Base-by-base conservation (phyloP, 306 rosid species). In the Prunus mongolica region DNA sequence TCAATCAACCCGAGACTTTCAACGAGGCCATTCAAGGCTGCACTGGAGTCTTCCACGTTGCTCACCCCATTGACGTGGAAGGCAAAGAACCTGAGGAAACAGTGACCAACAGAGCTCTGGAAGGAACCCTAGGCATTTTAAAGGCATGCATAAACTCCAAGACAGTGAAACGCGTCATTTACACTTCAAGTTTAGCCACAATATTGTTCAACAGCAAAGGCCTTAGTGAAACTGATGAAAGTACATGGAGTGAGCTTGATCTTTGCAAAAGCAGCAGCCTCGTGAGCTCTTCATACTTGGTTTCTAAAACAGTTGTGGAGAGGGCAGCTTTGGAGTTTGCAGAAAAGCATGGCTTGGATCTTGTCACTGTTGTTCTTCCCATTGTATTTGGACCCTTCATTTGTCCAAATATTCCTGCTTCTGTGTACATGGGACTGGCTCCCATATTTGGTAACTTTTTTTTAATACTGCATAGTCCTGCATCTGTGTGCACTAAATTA, bases 261-360 rank as follows among this genome's bases (percentile, higher is more conserved):
- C 8, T 44, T 20, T 79, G 80, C 19, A 83, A 66, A 78, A n/a
- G 47, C 45, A 44, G 3, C 32, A 72, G 79, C 66, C 45, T 12
- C 10, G 60, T 34, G 5, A 81, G 78, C 75, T 76, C 79, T 76
- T 73, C 87, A 2, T 89, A 91, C 50, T 41, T 78, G 1, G 49
- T 82, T 67, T 89, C 96, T 13, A 91, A 89, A 82, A 87, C 91
- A n/a, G n/a, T 87, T 49, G 81, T 88, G 27, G 93, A 91, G 49
- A 75, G 51, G 54, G 84, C 85, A 38, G 91, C 81, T 5, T 75
- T 89, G 7, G 87, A 91, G 63, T 88, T 82, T 73, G 90, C 85
- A 18, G 84, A 87, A 45, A 34, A 65, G 38, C 69, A 84, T 79
- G 91, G 88, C 0, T 77, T 91, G 72, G 89, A 91, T 58, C 86